phyloP scores from a whole-genome alignment of 371 early-diverging fungal genomes.

The Funneliformis caledonium region DNA sequence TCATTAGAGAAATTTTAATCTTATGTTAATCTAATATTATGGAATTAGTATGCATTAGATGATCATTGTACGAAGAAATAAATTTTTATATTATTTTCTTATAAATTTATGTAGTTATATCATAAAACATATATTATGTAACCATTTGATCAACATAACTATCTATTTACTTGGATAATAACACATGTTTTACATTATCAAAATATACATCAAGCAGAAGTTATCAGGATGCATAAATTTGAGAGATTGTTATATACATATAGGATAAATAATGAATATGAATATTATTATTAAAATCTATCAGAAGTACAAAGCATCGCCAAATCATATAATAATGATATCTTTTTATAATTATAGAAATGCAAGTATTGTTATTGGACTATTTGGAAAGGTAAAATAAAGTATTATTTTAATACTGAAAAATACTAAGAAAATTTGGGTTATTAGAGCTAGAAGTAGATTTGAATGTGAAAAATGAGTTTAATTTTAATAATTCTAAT shows the following conservation, averaged over 20 bases:
- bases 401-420: slow-evolving; percentile 15
- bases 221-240: slow-evolving; percentile 54
- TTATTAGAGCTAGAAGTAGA: slow-evolving; percentile 45
- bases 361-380: slow-evolving; percentile 62
- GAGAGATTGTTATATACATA: slow-evolving; percentile 58
- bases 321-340: slow-evolving; percentile 41
- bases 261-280: slow-evolving; percentile 52
- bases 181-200: slow-evolving; percentile 41
- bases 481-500: too few species aligned
- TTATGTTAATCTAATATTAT: slow-evolving; percentile 54
- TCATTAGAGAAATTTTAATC: slow-evolving; percentile 44
- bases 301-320: slow-evolving; percentile 35
- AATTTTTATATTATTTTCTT: too few species aligned
- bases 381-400: slow-evolving; percentile 57
- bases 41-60: slow-evolving; percentile 57
- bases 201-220: slow-evolving; percentile 46
- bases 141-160: slow-evolving; percentile 57
- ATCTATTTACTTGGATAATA: slow-evolving; percentile 55
- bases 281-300: slow-evolving; percentile 9
- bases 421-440: slow-evolving; percentile 42
- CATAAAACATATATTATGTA: slow-evolving; percentile 53
- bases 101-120: slow-evolving; percentile 61
- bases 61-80: slow-evolving; percentile 40
- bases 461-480: slow-evolving; percentile 50
- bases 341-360: slow-evolving; percentile 55